Evolutionary conservation across 345 rosid genomes (phyloP), one percentile per base, ranked within the genome.

Genomic region (Pugionium cornutum): DNA sequence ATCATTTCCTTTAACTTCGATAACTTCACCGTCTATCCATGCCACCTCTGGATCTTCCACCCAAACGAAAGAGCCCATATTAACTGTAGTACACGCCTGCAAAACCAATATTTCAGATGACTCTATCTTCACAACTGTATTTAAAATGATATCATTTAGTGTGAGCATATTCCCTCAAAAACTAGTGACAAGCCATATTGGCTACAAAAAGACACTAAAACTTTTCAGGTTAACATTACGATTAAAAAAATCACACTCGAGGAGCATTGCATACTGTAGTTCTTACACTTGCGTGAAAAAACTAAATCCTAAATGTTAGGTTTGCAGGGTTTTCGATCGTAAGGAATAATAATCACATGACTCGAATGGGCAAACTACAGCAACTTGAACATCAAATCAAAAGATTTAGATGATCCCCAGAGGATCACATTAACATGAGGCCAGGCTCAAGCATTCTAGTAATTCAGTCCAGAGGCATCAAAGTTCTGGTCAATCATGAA

Each of bases 21-120:
- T 50, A 35, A 95, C 95, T 77, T 87, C 85, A 66, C 97, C 99
- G 70, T 88, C 99, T 37, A 94, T 59, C 97, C 99, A 94, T 51
- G 95, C 89, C 46, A 29, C 76, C 25, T 90, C 91, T 53, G 88
- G 83, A 79, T 94, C 95, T 77, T 88, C 97, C 67, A 94, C 68
- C 97, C 99, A 94, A 55, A 91, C 95, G 51, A 68, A 81, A 77
- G 97, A 79, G 66, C 97, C 96, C 66, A 85, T 84, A 11, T 55
- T 80, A 52, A 80, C 77, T 69, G 83, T 80, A 37, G 76, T 72
- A 42, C 77, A 61, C 61, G 87, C 73, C 77, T 73, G 63, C 64
- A 66, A 29, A 51, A 52, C 33, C 53, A 64, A 29, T 36, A 58
- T 6, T 43, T 49, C 28, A 58, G 39, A 58, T 4, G 4, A 27